Base-by-base conservation (phyloP, 1,284 basidiomycete genomes). In the Marasmius oreades region DNA sequence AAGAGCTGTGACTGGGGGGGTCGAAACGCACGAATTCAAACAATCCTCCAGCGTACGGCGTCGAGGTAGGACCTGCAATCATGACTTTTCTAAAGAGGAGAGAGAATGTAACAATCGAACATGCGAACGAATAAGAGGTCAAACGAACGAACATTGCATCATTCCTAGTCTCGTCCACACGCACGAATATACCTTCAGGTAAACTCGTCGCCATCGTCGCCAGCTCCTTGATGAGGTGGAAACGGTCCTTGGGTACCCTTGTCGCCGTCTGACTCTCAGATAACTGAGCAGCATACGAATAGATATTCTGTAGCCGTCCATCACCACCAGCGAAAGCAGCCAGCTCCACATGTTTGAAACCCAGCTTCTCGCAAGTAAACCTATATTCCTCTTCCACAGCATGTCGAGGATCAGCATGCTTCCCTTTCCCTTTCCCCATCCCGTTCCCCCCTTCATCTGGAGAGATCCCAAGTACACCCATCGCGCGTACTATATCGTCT, bases 21-120 rank as follows among this genome's bases (percentile, higher is more conserved):
- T n/a, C 36, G 2, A 63, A 80, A 59, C 77, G 78, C 62, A 83
- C 80, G 58, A 82, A 82, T 64, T 81, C 81, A 63, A 81, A 82
- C n/a, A 83, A 65, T 1, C 80, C 80, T 12, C 75, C 75, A 7
- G 74, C 74, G 63, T 82, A 82, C 1, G 80, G 81, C 18, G 80
- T 82, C 28, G 72, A 76, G 55, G 77, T 76, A 11, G 80, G 80
- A 1, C 80, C 80, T 18, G 80, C 80, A 55, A 82, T 82, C 73
- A 84, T 74, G 47, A 79, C 70, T 60, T 82, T 82, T 24, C 79
- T 80, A 62, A 53, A 20, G 18, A 42, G 22, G 46, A 51, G 48
- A 24, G 23, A 43, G 47, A 42, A 14, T 36, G 20, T 59, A 26
- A 61, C 45, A 50, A 33, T 43, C 34, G 55, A 22, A 55, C 28